These are phyloP conservation scores for Ogataea haglerorum DNA, from an alignment of 805 yeast genomes.

Conservation along the genomic window DNA sequence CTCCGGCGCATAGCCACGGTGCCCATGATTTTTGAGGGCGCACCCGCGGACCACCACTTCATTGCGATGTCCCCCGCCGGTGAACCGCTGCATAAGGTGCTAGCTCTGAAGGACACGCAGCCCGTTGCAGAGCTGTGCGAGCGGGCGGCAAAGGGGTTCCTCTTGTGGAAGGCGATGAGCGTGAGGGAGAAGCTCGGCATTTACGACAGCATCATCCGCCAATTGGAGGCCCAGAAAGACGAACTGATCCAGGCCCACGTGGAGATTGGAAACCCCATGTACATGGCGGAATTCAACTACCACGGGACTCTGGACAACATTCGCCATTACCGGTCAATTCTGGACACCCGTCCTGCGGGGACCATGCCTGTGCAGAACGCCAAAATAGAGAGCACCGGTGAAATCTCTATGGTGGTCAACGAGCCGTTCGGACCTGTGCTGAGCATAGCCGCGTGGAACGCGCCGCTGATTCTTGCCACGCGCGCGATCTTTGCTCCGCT, in stretches of 20 bases:
- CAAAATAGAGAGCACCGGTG: not conserved
- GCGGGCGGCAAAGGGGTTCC: constrained; percentile 1
- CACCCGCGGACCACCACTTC: not conserved
- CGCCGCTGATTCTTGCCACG: constrained; percentile 40
- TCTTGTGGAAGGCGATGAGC: not conserved
- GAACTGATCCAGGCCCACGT: constrained; percentile 24
- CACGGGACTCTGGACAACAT: constrained; percentile 30
- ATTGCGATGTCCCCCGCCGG: not conserved
- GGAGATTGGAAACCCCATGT: constrained; percentile 35
- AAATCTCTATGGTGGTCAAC: constrained; percentile 28
- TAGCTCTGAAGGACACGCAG: not conserved
- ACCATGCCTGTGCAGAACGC: constrained; percentile 21
- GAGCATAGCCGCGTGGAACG: constrained; percentile 49
- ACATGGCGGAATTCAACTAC: constrained; percentile 37
- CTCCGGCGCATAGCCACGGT: not conserved
- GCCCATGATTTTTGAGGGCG: not conserved
- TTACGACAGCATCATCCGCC: not conserved
- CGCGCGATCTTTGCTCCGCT: constrained; percentile 42
- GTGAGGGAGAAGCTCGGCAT: constrained; percentile 4
- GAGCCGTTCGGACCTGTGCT: constrained; percentile 46
- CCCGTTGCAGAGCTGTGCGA: not conserved
- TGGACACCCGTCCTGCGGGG: constrained; percentile 21
- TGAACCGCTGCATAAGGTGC: not conserved
- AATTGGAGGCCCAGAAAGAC: constrained; percentile 7
- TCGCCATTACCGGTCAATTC: constrained; percentile 28